Percentiles rank a stretch among this genome's conserved stretches.
These are phyloP conservation scores for Physcomitrium patens DNA, from an alignment of 225 moss, liverwort and hornwort genomes.

Conservation along the genomic window DNA sequence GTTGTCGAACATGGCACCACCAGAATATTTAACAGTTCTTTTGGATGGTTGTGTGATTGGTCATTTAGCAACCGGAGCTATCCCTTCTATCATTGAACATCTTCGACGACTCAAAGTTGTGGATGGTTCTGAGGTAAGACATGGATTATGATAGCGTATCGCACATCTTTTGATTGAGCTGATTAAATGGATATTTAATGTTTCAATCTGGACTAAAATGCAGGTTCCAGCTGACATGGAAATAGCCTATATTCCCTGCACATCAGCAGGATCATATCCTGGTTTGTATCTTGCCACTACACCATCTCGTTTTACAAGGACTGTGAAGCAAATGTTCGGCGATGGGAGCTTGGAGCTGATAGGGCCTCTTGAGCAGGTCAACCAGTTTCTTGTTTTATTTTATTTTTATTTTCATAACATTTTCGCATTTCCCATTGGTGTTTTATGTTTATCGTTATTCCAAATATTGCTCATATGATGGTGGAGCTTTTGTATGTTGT, in stretches of 20 bases:
- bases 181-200: background rate
- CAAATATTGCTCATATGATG: constrained; percentile 1
- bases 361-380: constrained; percentile 94
- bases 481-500: background rate
- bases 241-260: constrained; percentile 86
- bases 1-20: constrained; percentile 69
- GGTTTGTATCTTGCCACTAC: constrained; percentile 83
- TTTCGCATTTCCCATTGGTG: background rate
- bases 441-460: constrained; percentile 13
- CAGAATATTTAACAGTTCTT: constrained; percentile 73
- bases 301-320: constrained; percentile 78
- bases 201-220: constrained; percentile 25
- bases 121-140: constrained; percentile 69
- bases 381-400: constrained; percentile 7
- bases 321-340: constrained; percentile 73
- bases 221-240: constrained; percentile 95
- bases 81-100: constrained; percentile 67
- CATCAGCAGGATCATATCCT: constrained; percentile 83
- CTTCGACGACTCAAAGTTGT: constrained; percentile 82
- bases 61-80: constrained; percentile 48
- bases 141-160: background rate
- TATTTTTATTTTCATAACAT: background rate
- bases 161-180: background rate
- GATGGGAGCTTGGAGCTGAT: constrained; percentile 72
- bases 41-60: constrained; percentile 88